Conservation (phyloP, 2,329 filamentous ascomycete species). For the Verruconis gallopava region DNA sequence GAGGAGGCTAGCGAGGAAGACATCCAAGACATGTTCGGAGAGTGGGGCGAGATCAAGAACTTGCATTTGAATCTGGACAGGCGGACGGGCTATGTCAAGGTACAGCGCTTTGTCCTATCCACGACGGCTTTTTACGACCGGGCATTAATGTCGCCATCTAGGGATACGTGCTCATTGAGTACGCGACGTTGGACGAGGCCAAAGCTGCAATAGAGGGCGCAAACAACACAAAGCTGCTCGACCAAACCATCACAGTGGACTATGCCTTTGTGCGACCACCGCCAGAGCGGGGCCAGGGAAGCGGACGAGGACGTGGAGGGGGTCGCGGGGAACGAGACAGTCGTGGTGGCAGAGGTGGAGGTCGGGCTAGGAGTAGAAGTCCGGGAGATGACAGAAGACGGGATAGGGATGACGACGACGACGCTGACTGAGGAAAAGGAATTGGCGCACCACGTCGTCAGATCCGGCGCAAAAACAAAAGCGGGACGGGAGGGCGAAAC, state of each 20-base stretch:
- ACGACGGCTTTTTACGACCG: neutral
- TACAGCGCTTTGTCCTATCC: conserved; percentile 21
- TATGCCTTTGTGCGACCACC: conserved; percentile 77
- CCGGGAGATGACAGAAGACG: conserved; percentile 23
- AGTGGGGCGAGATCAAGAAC: conserved; percentile 80
- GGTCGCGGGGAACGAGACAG: conserved; percentile 11
- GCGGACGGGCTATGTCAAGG: conserved; percentile 78
- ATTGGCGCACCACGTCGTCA: no score
- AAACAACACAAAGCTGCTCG: conserved; percentile 64
- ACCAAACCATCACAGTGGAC: conserved; percentile 70
- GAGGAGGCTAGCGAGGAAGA: conserved; percentile 79
- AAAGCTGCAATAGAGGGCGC: conserved; percentile 70
- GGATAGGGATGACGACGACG: conserved; percentile 7
- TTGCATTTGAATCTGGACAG: conserved; percentile 72
- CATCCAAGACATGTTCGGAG: conserved; percentile 66
- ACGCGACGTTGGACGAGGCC: conserved; percentile 64
- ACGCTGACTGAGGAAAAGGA: no score
- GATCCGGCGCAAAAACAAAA: no score
- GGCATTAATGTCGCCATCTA: conserved; percentile 22
- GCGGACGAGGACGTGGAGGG: conserved; percentile 19
- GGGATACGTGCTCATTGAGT: conserved; percentile 80
- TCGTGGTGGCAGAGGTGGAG: conserved; percentile 7
- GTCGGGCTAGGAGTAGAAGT: conserved; percentile 30
- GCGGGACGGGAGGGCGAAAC: no score
- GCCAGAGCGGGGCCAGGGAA: conserved; percentile 37